These are phyloP conservation scores for Cordyceps pruinosa DNA, from an alignment of 2,329 filamentous ascomycete species.

Conservation along the genomic window DNA sequence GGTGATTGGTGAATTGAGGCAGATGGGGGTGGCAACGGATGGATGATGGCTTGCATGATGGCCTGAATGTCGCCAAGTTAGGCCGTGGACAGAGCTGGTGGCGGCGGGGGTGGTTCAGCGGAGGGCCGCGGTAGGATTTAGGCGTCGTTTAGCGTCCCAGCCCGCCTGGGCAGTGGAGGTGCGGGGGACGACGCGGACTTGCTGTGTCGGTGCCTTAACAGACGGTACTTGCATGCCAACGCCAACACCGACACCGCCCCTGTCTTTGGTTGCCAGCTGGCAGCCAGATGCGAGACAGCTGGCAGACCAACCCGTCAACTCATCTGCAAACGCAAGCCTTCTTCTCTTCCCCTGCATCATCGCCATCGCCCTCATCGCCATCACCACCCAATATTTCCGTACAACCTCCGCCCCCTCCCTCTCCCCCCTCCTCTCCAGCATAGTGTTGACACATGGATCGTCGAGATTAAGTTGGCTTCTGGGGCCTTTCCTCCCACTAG, in stretches of 20 bases:
- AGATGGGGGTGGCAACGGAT: too few relatives aligned
- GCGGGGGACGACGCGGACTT: background rate
- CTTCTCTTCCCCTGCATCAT: background rate
- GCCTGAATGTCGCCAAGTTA: constrained; percentile 2
- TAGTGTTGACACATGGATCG: constrained; percentile 14
- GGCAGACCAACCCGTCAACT: background rate
- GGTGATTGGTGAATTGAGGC: too few relatives aligned
- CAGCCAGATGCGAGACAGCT: background rate
- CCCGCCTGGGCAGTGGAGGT: background rate
- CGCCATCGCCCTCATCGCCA: background rate
- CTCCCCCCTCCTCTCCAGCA: too few relatives aligned
- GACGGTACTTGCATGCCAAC: background rate
- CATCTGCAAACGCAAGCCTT: background rate
- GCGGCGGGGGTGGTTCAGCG: background rate
- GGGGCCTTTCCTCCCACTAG: background rate
- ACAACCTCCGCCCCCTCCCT: constrained; percentile 5
- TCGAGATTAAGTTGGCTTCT: constrained; percentile 24
- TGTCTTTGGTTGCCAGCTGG: background rate
- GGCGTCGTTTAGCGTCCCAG: constrained; percentile 1
- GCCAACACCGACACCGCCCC: background rate
- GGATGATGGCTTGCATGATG: too few relatives aligned
- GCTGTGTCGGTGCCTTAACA: background rate
- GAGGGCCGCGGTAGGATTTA: background rate
- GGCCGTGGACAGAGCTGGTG: background rate
- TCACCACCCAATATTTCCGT: background rate